phyloP scores from a whole-genome alignment of 1,284 basidiomycete genomes.

The Sporisorium graminicola region DNA sequence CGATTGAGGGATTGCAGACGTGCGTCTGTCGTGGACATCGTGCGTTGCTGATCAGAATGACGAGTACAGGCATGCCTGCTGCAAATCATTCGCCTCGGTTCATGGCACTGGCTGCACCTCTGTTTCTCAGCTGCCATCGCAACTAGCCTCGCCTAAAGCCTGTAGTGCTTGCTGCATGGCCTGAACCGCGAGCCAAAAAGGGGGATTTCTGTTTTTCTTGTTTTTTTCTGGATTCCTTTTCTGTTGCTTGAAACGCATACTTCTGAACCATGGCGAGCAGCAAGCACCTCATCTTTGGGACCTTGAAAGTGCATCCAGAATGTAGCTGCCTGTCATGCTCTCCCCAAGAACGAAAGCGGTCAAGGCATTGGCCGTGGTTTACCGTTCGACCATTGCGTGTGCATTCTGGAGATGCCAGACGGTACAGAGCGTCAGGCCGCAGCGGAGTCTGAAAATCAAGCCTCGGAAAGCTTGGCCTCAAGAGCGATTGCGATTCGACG shows the following conservation, averaged over 20 bases:
- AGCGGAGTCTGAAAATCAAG: slow-evolving; percentile 5
- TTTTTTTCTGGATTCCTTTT: background rate
- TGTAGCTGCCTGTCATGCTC: background rate
- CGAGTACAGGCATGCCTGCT: slow-evolving; percentile 40
- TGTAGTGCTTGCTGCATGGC: background rate
- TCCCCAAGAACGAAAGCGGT: no score
- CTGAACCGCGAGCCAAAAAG: background rate
- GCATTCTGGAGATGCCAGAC: background rate
- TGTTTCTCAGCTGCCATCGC: background rate
- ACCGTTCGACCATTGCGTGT: background rate
- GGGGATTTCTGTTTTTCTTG: background rate
- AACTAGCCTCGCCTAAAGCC: background rate
- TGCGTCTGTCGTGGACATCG: slow-evolving; percentile 2
- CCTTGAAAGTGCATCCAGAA: background rate
- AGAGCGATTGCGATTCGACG: background rate
- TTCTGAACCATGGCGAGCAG: background rate
- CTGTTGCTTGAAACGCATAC: background rate
- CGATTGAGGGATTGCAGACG: background rate
- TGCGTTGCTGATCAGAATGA: slow-evolving; percentile 36
- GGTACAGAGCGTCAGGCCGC: no score
- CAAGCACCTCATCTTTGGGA: background rate
- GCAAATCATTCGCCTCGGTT: slow-evolving; percentile 69
- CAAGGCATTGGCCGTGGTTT: no score
- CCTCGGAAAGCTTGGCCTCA: background rate
- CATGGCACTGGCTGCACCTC: slow-evolving; percentile 4